These are phyloP conservation scores for Thielaviopsis populi DNA, from an alignment of 2,329 filamentous ascomycete species.

Conservation along the genomic window DNA sequence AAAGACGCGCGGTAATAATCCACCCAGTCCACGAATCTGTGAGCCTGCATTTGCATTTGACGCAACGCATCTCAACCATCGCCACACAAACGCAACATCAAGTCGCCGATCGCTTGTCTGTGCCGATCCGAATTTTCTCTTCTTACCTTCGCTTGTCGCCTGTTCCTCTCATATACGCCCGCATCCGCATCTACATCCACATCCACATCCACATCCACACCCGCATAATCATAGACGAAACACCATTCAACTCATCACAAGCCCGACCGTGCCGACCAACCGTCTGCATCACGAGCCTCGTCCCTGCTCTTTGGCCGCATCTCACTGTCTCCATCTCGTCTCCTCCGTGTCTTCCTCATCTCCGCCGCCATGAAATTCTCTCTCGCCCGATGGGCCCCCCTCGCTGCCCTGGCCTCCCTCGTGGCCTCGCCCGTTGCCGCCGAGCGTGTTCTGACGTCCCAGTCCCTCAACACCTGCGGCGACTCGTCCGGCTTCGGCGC, in stretches of 20 bases:
- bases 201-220: neutral
- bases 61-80: no score
- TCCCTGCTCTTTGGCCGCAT: neutral
- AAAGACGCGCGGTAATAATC: slow-evolving; percentile 5
- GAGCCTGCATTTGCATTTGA: neutral
- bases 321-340: neutral
- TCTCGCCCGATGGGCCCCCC: slow-evolving; percentile 26
- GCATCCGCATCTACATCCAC: neutral
- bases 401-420: slow-evolving; percentile 20
- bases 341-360: neutral
- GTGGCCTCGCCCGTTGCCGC: slow-evolving; percentile 29
- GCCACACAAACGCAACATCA: neutral
- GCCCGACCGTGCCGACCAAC: neutral
- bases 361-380: slow-evolving; percentile 29
- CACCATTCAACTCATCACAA: no score
- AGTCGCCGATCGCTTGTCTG: neutral
- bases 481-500: slow-evolving; percentile 73
- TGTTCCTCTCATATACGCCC: neutral
- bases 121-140: neutral
- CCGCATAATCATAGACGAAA: neutral
- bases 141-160: slow-evolving; percentile 1
- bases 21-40: neutral
- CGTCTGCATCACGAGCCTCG: no score
- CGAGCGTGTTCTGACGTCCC: slow-evolving; percentile 58
- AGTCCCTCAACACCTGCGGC: slow-evolving; percentile 74